These are phyloP conservation scores for Acanthamoeba sp. DNA, from an alignment of 208 protist species.

Conservation along the genomic window DNA sequence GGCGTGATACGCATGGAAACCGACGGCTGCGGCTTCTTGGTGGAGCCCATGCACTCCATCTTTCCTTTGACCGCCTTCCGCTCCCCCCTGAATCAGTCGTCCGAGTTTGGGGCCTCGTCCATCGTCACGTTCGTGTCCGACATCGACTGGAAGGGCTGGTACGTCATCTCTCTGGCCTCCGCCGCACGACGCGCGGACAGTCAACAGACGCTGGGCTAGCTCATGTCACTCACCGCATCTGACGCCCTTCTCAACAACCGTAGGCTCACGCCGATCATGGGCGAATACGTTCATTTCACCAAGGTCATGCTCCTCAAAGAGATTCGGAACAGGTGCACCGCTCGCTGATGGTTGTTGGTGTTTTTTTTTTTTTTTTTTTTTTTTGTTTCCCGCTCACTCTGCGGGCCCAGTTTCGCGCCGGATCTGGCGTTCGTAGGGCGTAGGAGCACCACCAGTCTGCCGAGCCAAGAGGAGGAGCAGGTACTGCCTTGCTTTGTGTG, in stretches of 20 bases:
- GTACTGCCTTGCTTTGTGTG: not conserved
- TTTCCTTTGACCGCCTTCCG: not conserved
- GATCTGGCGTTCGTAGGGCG: slow-evolving; percentile 33
- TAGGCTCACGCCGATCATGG: slow-evolving; percentile 64
- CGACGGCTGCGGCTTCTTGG: slow-evolving; percentile 58
- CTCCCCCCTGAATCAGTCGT: not conserved
- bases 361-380: not conserved
- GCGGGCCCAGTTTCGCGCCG: not conserved
- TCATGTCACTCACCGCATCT: too few species aligned
- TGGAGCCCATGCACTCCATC: slow-evolving; percentile 55
- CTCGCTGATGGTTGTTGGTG: too few species aligned
- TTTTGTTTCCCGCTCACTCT: not conserved
- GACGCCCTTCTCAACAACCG: too few species aligned
- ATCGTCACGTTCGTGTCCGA: slow-evolving; percentile 71
- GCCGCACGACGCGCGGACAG: not conserved
- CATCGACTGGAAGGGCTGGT: slow-evolving; percentile 65
- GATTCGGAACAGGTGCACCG: slow-evolving; percentile 26
- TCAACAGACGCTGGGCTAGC: too few species aligned
- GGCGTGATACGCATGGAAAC: slow-evolving; percentile 66
- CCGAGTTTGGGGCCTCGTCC: not conserved
- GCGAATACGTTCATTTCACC: slow-evolving; percentile 49
- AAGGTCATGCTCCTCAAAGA: slow-evolving; percentile 53
- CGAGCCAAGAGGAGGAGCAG: not conserved
- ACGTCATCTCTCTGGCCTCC: not conserved
- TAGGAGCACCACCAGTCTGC: not conserved